Percentiles rank a stretch among this genome's conserved stretches.
phyloP scores from a whole-genome alignment of 1,139 yeast species.

The Debaryomyces sp. region DNA sequence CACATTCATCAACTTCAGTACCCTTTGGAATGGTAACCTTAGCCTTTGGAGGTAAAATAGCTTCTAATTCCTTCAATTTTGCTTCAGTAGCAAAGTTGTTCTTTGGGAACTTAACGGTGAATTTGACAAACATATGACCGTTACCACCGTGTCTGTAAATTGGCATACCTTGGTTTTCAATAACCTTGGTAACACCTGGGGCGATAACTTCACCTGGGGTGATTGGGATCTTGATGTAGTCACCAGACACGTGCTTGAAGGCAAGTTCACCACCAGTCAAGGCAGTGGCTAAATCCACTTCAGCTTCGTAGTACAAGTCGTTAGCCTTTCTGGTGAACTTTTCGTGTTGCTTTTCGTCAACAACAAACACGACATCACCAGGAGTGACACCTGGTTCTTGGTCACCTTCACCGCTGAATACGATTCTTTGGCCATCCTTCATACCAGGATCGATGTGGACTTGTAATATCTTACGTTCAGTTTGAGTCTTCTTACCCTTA shows the following conservation, averaged over 20 bases:
- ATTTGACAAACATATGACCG: slow-evolving; percentile 74
- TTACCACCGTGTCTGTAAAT: slow-evolving; percentile 72
- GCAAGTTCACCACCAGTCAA: slow-evolving; percentile 94
- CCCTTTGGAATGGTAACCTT: slow-evolving; percentile 57
- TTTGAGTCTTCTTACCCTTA: slow-evolving; percentile 83
- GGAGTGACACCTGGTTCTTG: slow-evolving; percentile 95
- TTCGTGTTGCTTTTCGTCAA: slow-evolving; percentile 86
- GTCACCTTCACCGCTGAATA: slow-evolving; percentile 95
- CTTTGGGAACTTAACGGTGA: slow-evolving; percentile 71
- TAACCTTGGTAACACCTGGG: slow-evolving; percentile 79
- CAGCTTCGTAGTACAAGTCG: slow-evolving; percentile 83
- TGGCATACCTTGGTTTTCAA: slow-evolving; percentile 97
- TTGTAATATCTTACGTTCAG: slow-evolving; percentile 90
- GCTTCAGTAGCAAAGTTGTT: slow-evolving; percentile 67
- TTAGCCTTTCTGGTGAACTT: slow-evolving; percentile 86
- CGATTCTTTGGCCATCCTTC: slow-evolving; percentile 91
- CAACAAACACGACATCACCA: slow-evolving; percentile 92
- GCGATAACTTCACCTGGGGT: slow-evolving; percentile 92
- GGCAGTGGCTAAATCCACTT: slow-evolving; percentile 90
- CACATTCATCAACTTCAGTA: slow-evolving; percentile 82
- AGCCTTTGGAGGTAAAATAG: slow-evolving; percentile 67
- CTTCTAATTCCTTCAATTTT: slow-evolving; percentile 64
- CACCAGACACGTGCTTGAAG: slow-evolving; percentile 85
- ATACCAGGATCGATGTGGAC: slow-evolving; percentile 97
- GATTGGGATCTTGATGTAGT: slow-evolving; percentile 78